Evolutionary conservation across 345 rosid genomes (phyloP).

Genomic region (Zanthoxylum bungeanum): DNA sequence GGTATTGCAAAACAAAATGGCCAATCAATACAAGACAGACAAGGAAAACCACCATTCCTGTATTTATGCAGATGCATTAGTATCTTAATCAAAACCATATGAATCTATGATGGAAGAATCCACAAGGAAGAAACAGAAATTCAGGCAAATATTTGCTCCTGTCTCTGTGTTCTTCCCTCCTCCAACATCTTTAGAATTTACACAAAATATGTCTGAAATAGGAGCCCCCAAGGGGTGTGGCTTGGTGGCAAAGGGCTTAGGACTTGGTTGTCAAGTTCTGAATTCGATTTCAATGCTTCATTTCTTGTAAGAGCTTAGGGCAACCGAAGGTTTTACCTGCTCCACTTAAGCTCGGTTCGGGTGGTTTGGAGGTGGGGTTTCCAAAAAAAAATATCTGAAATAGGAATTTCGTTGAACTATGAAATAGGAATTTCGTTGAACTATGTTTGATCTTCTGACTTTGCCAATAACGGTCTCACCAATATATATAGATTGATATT

Average conservation of each 20-base stretch:
- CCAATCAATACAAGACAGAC: slow-evolving; percentile 70
- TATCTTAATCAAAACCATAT: slow-evolving; percentile 9
- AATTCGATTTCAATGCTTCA: too few species aligned
- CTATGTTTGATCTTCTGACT: not conserved
- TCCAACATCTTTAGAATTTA: not conserved
- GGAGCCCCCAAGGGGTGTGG: too few species aligned
- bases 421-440: not conserved
- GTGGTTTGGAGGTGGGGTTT: too few species aligned
- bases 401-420: too few species aligned
- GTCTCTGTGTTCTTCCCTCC: not conserved
- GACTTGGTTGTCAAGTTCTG: too few species aligned
- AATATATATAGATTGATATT: not conserved
- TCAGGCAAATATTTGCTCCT: not conserved
- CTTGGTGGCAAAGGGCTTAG: too few species aligned
- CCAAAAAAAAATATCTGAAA: too few species aligned
- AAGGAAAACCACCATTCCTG: slow-evolving; percentile 73
- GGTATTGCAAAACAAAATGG: slow-evolving; percentile 88
- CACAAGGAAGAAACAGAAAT: slow-evolving; percentile 5
- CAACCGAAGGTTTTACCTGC: too few species aligned
- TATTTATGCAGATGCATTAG: slow-evolving; percentile 15
- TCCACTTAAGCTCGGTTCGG: too few species aligned
- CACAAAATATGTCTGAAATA: not conserved
- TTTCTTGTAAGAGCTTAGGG: too few species aligned
- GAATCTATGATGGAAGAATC: not conserved
- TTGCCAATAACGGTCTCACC: not conserved